Conservation (phyloP, 2,329 filamentous ascomycete genomes). For the Diplodia scrobiculata region DNA sequence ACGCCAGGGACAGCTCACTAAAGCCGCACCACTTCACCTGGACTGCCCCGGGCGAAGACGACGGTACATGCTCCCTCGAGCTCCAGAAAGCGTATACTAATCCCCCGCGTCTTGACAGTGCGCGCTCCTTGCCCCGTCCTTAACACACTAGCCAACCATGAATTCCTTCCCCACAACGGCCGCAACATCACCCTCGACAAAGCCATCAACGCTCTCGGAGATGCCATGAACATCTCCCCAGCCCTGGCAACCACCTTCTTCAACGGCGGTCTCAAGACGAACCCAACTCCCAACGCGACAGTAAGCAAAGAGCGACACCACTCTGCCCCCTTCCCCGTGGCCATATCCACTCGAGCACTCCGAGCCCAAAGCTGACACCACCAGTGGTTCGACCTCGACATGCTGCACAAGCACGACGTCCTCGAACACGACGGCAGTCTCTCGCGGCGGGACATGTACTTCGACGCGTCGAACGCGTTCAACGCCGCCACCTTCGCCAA, state of each 20-base stretch:
- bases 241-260: conserved; percentile 38
- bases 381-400: conserved; percentile 38
- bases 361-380: no score
- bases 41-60: background rate
- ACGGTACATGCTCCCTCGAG: background rate
- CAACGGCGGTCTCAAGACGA: conserved; percentile 31
- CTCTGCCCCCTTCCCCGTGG: no score
- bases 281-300: conserved; percentile 29
- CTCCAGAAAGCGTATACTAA: background rate
- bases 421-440: conserved; percentile 45
- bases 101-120: conserved; percentile 23
- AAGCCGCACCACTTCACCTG: conserved; percentile 7
- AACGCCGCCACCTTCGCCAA: conserved; percentile 35
- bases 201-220: conserved; percentile 35
- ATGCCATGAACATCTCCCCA: conserved; percentile 40
- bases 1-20: background rate
- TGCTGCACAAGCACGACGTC: conserved; percentile 40
- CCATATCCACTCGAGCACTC: no score
- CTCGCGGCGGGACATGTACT: conserved; percentile 33
- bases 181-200: conserved; percentile 38
- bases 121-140: conserved; percentile 41
- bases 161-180: conserved; percentile 41
- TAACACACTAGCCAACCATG: conserved; percentile 43
- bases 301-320: background rate
- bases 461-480: conserved; percentile 31